Conservation (phyloP, 371 early-diverging fungal species). For the Syncephalastrum racemosum region DNA sequence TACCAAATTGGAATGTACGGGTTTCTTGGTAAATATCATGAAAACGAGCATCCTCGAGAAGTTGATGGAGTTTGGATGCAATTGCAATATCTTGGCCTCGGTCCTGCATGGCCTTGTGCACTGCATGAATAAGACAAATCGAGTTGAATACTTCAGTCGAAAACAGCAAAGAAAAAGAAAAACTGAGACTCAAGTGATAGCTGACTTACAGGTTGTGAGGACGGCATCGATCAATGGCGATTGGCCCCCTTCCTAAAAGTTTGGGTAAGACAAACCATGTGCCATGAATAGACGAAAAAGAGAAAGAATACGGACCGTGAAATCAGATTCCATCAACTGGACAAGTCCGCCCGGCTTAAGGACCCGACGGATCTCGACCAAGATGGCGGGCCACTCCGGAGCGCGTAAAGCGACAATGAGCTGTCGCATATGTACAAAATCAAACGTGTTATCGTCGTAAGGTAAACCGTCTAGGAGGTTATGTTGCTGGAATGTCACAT, state of each 20-base stretch:
- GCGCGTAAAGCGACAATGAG: constrained; percentile 30
- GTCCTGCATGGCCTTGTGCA: constrained; percentile 28
- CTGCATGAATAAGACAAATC: constrained; percentile 14
- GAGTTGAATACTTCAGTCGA: background rate
- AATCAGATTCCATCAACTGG: constrained; percentile 43
- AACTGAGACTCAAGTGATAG: no score
- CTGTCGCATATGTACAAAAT: constrained; percentile 50
- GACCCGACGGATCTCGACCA: constrained; percentile 42
- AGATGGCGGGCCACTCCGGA: constrained; percentile 35
- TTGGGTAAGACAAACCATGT: background rate
- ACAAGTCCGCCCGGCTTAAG: constrained; percentile 48
- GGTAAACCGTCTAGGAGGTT: constrained; percentile 44
- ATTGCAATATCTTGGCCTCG: constrained; percentile 37
- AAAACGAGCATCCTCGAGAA: constrained; percentile 26
- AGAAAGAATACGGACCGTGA: constrained; percentile 26
- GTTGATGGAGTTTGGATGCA: constrained; percentile 25
- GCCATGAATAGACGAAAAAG: background rate
- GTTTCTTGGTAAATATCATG: constrained; percentile 22
- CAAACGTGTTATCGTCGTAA: constrained; percentile 43
- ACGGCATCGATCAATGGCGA: constrained; percentile 16
- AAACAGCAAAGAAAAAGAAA: background rate
- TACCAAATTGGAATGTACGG: constrained; percentile 30
- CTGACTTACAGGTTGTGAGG: constrained; percentile 16
- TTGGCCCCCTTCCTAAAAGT: constrained; percentile 13
- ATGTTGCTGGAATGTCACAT: constrained; percentile 36